Percentiles rank a stretch among this genome's conserved stretches.
phyloP scores from a whole-genome alignment of 176 grass and related monocot genomes.

The Carex myosuroides region DNA sequence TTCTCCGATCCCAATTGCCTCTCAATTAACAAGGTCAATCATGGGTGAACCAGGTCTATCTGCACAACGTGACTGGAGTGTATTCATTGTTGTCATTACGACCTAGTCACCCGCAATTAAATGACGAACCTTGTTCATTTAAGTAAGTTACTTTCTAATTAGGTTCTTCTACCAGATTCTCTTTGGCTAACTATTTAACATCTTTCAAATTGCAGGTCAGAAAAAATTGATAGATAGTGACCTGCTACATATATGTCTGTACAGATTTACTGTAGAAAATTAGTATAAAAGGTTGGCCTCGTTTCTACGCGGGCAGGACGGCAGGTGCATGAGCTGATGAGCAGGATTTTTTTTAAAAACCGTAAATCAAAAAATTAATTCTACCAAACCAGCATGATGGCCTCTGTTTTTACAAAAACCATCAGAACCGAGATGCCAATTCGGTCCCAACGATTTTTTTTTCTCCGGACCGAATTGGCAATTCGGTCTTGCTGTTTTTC shows the following conservation, averaged over 20 bases:
- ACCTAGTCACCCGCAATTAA: not conserved
- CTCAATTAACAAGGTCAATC: not conserved
- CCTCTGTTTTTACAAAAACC: no score
- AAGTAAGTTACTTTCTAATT: not conserved
- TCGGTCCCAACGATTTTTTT: no score
- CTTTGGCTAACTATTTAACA: not conserved
- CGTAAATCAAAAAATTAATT: no score
- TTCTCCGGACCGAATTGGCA: no score
- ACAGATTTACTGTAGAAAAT: not conserved
- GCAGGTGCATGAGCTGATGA: not conserved
- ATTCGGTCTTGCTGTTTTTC: no score
- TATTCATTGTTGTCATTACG: not conserved
- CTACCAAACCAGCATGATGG: no score
- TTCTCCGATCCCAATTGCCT: constrained; percentile 15
- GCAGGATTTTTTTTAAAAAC: no score
- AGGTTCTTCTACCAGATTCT: not conserved
- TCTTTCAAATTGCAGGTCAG: not conserved
- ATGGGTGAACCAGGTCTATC: constrained; percentile 12
- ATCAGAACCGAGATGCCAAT: no score
- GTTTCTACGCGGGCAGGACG: constrained; percentile 4
- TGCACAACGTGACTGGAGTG: not conserved
- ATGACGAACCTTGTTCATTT: not conserved
- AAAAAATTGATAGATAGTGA: not conserved
- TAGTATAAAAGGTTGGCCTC: not conserved
- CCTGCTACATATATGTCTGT: not conserved